These are phyloP conservation scores for Yamadazyma tumulicola DNA, from an alignment of 805 yeast genomes.

Conservation along the genomic window DNA sequence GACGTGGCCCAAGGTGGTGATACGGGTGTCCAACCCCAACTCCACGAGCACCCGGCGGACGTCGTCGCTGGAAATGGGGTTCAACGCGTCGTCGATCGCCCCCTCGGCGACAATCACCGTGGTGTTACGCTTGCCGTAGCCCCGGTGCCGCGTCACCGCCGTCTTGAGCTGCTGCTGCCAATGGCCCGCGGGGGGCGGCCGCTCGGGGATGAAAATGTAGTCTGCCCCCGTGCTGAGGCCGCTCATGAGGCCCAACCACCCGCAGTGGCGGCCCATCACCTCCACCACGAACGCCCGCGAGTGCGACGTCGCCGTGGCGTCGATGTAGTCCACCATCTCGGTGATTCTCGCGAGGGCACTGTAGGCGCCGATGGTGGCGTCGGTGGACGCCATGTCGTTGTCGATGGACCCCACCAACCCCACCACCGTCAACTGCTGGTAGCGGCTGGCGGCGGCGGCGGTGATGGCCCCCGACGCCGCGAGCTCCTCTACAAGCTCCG, in stretches of 20 bases:
- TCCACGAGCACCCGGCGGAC: constrained; percentile 65
- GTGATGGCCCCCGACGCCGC: constrained; percentile 44
- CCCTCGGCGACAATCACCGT: constrained; percentile 84
- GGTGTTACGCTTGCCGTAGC: constrained; percentile 72
- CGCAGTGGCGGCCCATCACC: constrained; percentile 90
- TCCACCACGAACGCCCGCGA: constrained; percentile 81
- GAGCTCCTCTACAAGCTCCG: constrained; percentile 60
- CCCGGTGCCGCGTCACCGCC: constrained; percentile 61
- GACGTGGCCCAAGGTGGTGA: constrained; percentile 76
- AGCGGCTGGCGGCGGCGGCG: constrained; percentile 40
- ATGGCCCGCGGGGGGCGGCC: constrained; percentile 58
- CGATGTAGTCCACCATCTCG: constrained; percentile 74
- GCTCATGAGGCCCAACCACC: constrained; percentile 81
- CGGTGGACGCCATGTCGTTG: constrained; percentile 82
- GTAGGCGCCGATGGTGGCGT: constrained; percentile 77
- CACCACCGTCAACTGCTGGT: constrained; percentile 60
- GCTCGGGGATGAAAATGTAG: constrained; percentile 76
- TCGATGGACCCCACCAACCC: constrained; percentile 84
- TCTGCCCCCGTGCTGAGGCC: constrained; percentile 81
- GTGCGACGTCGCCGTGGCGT: constrained; percentile 80
- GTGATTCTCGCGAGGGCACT: constrained; percentile 75
- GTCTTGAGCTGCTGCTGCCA: constrained; percentile 70
- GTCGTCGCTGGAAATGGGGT: constrained; percentile 62
- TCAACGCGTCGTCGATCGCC: constrained; percentile 66
- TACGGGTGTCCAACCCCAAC: constrained; percentile 72